Base-by-base conservation (phyloP, 805 yeast genomes). In the Metschnikowia colocasiae region DNA sequence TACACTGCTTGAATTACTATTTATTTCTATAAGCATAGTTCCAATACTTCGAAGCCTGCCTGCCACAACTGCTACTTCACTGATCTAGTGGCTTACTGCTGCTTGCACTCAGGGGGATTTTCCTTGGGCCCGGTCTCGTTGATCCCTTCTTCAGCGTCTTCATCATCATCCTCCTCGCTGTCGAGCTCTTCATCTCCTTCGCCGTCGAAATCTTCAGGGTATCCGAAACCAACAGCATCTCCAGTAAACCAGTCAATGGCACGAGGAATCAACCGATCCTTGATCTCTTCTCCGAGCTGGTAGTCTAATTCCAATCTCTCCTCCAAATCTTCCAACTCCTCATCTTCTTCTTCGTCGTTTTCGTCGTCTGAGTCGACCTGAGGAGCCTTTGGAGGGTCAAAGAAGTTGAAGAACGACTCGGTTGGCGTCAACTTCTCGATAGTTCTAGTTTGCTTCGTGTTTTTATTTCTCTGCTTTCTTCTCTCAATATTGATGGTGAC, bases 231-330 rank as follows among this genome's bases (percentile, higher is more conserved):
- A 49, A 92, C 78, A 20, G 99, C 99, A 55, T 89, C 89, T 40
- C 99, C 99, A 8, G 99, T 92, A 68, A 90, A 94, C 98, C 99
- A 94, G 67, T 92, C 98, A 60, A 94, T 80, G 44, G 98, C 98
- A 64, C 97, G 83, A 53, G 98, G 97, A 53, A 94, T 84, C 63
- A 94, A 79, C 68, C 94, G 87, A 68, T 94, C 98, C 75, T 94
- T 94, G 65, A 94, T 81, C 61, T 91, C 91, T 70, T 94, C 99
- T 53, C 98, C 99, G 53, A 94, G 76, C 63, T 90, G 94, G 73
- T 94, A 94, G 71, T 94, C 99, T 59, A 87, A 74, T 59, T 90
- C 97, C 60, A 94, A 77, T 63, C 88, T 80, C 48, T 81, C 84
- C 67, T 90, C 97, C 55, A 91, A 73, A 48, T 85, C 94, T 47